Conservation (phyloP, 2,329 filamentous ascomycete genomes). For the Pleoardoris graminearum region DNA sequence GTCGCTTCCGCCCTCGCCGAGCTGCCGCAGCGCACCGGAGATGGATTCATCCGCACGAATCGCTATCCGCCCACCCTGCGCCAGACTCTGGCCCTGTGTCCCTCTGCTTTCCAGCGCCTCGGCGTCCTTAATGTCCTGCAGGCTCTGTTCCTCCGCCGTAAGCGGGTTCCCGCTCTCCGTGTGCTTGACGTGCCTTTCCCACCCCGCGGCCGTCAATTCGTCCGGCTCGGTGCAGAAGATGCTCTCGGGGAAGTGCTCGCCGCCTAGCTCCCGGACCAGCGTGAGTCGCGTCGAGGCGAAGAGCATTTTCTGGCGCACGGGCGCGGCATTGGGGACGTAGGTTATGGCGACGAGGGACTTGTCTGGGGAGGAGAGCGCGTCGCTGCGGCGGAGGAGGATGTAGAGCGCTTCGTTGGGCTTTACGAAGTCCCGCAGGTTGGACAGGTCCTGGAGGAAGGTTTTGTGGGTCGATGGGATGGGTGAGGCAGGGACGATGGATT, state of each 20-base stretch:
- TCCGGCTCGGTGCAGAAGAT: slow-evolving; percentile 71
- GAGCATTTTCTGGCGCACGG: slow-evolving; percentile 84
- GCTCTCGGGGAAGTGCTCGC: slow-evolving; percentile 76
- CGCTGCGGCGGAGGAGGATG: slow-evolving; percentile 71
- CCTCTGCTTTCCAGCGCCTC: slow-evolving; percentile 75
- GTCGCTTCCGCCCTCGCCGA: slow-evolving; percentile 56
- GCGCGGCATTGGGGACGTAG: slow-evolving; percentile 77
- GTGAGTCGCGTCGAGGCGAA: slow-evolving; percentile 78
- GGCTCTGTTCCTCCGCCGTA: slow-evolving; percentile 74
- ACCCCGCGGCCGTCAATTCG: slow-evolving; percentile 71
- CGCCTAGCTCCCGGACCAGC: slow-evolving; percentile 74
- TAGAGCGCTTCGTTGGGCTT: slow-evolving; percentile 71
- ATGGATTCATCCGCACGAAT: slow-evolving; percentile 65
- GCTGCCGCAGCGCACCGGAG: slow-evolving; percentile 62
- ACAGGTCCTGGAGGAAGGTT: slow-evolving; percentile 67
- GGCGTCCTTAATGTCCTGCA: slow-evolving; percentile 73
- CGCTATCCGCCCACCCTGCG: slow-evolving; percentile 45
- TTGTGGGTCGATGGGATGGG: slow-evolving; percentile 56
- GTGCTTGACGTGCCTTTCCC: slow-evolving; percentile 73
- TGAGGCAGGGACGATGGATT: slow-evolving; percentile 66
- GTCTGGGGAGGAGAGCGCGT: slow-evolving; percentile 47
- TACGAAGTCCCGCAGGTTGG: slow-evolving; percentile 64
- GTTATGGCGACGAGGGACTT: slow-evolving; percentile 66
- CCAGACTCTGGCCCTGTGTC: slow-evolving; percentile 57
- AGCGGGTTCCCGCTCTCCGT: slow-evolving; percentile 65